Conservation (phyloP, 192 early-diverging fungal genomes). For the Glomus cerebriforme region DNA sequence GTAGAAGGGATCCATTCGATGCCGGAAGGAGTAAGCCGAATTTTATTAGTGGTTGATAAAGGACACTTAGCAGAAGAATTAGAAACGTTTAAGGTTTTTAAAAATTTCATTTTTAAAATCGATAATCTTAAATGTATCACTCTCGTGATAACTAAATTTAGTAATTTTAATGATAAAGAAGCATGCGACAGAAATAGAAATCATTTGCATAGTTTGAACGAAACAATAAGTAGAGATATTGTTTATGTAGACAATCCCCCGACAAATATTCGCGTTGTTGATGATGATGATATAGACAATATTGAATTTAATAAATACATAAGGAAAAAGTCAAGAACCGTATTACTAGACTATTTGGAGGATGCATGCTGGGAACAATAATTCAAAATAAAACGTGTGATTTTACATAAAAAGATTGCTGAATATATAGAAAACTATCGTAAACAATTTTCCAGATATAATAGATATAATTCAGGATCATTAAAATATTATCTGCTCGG, state of each 20-base stretch:
- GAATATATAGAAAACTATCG: too few species aligned
- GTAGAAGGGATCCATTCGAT: neutral
- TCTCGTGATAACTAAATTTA: neutral
- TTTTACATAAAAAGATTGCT: too few species aligned
- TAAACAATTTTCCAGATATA: too few species aligned
- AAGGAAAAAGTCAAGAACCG: neutral
- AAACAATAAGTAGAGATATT: neutral
- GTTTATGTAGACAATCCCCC: constrained; percentile 18
- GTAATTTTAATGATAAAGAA: neutral
- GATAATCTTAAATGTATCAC: neutral
- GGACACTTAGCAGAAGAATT: neutral
- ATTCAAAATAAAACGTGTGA: too few species aligned
- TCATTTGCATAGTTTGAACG: neutral
- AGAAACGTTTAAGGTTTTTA: neutral
- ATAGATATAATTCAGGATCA: too few species aligned
- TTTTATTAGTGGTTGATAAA: neutral
- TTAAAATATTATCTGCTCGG: too few species aligned
- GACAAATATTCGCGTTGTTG: too few species aligned
- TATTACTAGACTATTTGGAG: neutral
- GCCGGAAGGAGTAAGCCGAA: neutral
- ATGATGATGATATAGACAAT: neutral
- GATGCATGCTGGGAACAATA: too few species aligned
- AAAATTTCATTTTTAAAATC: neutral
- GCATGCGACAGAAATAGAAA: neutral
- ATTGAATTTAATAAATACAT: neutral